Evolutionary conservation across 208 protist genomes (phyloP).

Genomic region (Wallacemonas collosoma): DNA sequence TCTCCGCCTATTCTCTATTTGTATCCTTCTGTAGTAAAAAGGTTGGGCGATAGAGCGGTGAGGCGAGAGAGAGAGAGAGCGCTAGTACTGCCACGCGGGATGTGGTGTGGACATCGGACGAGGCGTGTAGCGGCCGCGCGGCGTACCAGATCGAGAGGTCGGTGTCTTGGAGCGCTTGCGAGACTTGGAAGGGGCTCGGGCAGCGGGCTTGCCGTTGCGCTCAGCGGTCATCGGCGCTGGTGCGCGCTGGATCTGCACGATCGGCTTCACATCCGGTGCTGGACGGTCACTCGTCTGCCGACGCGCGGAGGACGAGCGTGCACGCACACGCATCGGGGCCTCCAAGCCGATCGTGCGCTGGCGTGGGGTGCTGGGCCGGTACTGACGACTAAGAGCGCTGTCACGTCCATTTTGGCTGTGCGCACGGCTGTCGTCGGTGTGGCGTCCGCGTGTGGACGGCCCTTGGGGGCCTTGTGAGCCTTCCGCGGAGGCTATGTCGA

Average conservation of each 20-base stretch:
- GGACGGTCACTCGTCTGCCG: not conserved
- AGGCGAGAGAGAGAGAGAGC: too few relatives aligned
- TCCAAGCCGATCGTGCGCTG: slow-evolving; percentile 16
- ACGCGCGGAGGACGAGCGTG: slow-evolving; percentile 1
- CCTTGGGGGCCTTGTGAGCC: not conserved
- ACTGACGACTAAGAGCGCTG: slow-evolving; percentile 6
- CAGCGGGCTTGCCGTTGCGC: not conserved
- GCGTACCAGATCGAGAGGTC: not conserved
- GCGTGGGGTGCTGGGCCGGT: slow-evolving; percentile 5
- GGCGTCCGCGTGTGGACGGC: not conserved
- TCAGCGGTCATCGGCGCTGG: not conserved
- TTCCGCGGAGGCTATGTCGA: slow-evolving; percentile 1
- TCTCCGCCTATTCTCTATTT: not conserved
- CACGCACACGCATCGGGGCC: slow-evolving; percentile 3
- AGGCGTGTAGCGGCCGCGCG: slow-evolving; percentile 3
- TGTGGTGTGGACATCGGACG: not conserved
- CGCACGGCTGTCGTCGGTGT: not conserved
- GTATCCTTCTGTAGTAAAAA: not conserved
- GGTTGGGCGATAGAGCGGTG: too few relatives aligned
- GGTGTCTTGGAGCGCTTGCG: slow-evolving; percentile 2
- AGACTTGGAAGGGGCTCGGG: not conserved
- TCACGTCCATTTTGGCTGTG: too few relatives aligned
- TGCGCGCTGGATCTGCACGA: not conserved
- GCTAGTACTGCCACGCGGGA: slow-evolving; percentile 10
- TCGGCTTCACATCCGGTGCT: not conserved